A percentile compares a stretch with the other conserved stretches of the same genome.
phyloP scores from a whole-genome alignment of 306 rosid genomes.

The Pyrus betulifolia region DNA sequence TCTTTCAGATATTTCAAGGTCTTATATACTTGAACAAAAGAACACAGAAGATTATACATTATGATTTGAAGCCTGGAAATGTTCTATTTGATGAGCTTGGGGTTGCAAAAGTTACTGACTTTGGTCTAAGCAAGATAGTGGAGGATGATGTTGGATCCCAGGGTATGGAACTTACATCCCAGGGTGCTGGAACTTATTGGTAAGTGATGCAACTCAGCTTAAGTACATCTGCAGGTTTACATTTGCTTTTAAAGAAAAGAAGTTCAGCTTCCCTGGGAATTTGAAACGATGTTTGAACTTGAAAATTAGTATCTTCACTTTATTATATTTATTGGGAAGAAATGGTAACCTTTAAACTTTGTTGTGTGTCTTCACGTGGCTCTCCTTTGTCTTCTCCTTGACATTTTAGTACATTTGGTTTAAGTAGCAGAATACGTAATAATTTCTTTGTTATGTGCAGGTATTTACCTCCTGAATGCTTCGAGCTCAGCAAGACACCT shows the following conservation, averaged over 20 bases:
- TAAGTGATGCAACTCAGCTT: conserved; percentile 34
- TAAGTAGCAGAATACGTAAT: not conserved
- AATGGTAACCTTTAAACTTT: not conserved
- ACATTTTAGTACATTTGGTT: not conserved
- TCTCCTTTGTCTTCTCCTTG: not conserved
- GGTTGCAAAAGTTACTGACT: conserved; percentile 94
- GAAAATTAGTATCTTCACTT: not conserved
- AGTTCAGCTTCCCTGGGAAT: not conserved
- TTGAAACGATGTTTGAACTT: not conserved
- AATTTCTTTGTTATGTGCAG: conserved; percentile 26
- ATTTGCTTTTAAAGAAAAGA: not conserved
- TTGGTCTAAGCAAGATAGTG: conserved; percentile 99
- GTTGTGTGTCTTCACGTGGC: not conserved
- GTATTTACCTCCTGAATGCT: conserved; percentile 99
- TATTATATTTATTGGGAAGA: not conserved
- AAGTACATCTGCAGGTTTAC: not conserved
- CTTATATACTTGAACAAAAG: conserved; percentile 90
- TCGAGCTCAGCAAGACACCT: conserved; percentile 86
- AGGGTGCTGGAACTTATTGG: conserved; percentile 99
- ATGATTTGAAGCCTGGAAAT: conserved; percentile 98
- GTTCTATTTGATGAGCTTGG: conserved; percentile 95
- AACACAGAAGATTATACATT: conserved; percentile 87
- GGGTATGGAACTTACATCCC: conserved; percentile 99
- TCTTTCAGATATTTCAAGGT: conserved; percentile 90
- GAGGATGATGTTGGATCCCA: conserved; percentile 97